These are phyloP conservation scores for Chaetomiaceae sp. DNA, from an alignment of 2,329 filamentous ascomycete species.

Conservation along the genomic window DNA sequence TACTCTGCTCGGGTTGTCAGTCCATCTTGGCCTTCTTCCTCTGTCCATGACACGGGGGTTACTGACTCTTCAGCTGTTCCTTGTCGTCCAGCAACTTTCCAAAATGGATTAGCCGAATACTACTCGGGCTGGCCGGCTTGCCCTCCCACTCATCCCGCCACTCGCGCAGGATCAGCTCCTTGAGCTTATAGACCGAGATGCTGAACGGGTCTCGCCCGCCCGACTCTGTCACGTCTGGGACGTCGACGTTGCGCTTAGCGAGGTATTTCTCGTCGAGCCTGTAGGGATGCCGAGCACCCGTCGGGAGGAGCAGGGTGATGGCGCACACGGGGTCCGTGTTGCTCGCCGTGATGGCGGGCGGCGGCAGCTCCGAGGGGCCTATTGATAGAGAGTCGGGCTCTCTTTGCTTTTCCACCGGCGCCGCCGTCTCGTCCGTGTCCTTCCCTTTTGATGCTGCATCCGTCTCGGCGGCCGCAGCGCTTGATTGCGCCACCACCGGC, in stretches of 20 bases:
- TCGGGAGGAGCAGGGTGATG: constrained; percentile 80
- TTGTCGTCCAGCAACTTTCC: constrained; percentile 90
- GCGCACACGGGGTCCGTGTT: constrained; percentile 48
- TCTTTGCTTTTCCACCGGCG: constrained; percentile 23
- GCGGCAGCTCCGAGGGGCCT: constrained; percentile 27
- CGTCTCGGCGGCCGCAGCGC: constrained; percentile 1
- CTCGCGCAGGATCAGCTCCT: constrained; percentile 88
- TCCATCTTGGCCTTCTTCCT: no score
- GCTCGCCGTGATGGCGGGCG: constrained; percentile 7
- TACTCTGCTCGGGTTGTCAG: constrained; percentile 54
- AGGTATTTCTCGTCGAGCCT: constrained; percentile 86
- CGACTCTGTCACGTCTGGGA: constrained; percentile 58
- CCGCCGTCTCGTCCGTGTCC: constrained; percentile 29
- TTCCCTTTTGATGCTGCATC: constrained; percentile 24
- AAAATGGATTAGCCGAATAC: constrained; percentile 87
- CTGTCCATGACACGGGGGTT: background rate
- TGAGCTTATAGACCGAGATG: constrained; percentile 89
- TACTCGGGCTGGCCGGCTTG: constrained; percentile 78
- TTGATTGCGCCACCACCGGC: constrained; percentile 7
- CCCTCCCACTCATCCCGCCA: constrained; percentile 92
- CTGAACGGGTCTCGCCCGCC: constrained; percentile 72
- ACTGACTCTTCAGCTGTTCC: constrained; percentile 72
- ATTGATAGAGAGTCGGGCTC: constrained; percentile 33
- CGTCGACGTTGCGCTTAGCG: constrained; percentile 69
- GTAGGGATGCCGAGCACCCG: constrained; percentile 80